These are phyloP conservation scores for Pecoramyces ruminantium DNA, from an alignment of 192 early-diverging fungal species.

Conservation along the genomic window DNA sequence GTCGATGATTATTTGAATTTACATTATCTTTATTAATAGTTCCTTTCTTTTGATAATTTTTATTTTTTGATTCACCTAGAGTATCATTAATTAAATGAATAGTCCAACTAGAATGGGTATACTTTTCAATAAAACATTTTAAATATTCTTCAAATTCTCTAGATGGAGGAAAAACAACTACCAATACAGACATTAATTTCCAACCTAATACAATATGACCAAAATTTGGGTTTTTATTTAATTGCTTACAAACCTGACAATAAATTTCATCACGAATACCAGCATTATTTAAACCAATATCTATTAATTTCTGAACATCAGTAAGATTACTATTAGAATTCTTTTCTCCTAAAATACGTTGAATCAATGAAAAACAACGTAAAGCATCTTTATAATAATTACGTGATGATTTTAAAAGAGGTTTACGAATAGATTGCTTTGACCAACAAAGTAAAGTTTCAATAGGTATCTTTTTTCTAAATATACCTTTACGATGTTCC, in stretches of 20 bases:
- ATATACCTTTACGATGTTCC: conserved; percentile 66
- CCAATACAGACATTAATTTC: conserved; percentile 64
- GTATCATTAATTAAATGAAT: not conserved
- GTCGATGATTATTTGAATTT: too few species aligned
- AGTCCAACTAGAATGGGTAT: conserved; percentile 20
- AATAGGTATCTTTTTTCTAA: conserved; percentile 59
- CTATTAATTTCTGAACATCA: conserved; percentile 61
- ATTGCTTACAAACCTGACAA: conserved; percentile 63
- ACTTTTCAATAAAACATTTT: conserved; percentile 50
- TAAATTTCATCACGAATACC: conserved; percentile 84
- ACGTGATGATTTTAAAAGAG: conserved; percentile 59
- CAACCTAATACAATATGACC: conserved; percentile 33
- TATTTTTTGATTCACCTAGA: not conserved
- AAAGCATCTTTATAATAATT: conserved; percentile 69
- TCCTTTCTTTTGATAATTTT: too few species aligned
- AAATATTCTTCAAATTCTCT: conserved; percentile 75
- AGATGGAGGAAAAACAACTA: conserved; percentile 77
- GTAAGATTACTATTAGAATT: conserved; percentile 8
- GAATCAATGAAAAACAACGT: conserved; percentile 66
- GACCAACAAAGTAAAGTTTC: conserved; percentile 69
- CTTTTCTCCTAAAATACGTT: conserved; percentile 63
- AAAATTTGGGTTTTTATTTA: not conserved
- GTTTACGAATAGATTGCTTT: not conserved
- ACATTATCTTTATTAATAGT: not conserved
- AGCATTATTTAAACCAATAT: conserved; percentile 52